Evolutionary conservation across 2,329 filamentous ascomycete species (phyloP).

Genomic region (Fusarium siculi): DNA sequence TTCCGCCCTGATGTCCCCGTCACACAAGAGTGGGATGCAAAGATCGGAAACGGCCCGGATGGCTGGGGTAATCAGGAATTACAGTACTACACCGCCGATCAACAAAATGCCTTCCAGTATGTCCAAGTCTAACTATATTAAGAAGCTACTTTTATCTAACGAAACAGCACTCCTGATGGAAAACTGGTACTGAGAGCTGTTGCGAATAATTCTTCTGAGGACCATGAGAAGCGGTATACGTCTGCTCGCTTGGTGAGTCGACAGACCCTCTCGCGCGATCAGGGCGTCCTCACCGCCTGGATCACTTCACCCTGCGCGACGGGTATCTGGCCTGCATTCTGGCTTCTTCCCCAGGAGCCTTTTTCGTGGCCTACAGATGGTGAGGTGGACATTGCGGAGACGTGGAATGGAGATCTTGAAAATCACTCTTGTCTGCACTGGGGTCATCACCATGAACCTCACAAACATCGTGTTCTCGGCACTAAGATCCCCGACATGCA

Average conservation of each 20-base stretch:
- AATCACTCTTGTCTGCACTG: constrained; percentile 70
- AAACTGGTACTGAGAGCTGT: constrained; percentile 65
- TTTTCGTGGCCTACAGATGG: constrained; percentile 69
- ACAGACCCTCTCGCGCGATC: constrained; percentile 60
- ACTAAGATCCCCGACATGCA: constrained; percentile 62
- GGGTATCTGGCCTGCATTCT: constrained; percentile 71
- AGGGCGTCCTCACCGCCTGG: constrained; percentile 63
- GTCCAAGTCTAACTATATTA: constrained; percentile 15
- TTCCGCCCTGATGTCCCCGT: constrained; percentile 60
- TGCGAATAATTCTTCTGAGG: constrained; percentile 47
- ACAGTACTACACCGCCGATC: constrained; percentile 64
- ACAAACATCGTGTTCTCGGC: constrained; percentile 66
- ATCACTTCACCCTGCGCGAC: constrained; percentile 63
- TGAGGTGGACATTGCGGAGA: constrained; percentile 70
- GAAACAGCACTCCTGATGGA: constrained; percentile 55
- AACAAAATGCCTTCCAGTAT: constrained; percentile 64
- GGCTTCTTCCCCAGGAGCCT: constrained; percentile 67
- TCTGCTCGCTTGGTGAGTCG: constrained; percentile 65
- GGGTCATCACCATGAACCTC: constrained; percentile 64
- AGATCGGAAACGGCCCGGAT: constrained; percentile 64
- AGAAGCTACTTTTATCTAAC: not conserved
- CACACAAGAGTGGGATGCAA: constrained; percentile 62
- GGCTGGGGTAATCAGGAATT: constrained; percentile 72
- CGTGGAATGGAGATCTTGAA: constrained; percentile 67
- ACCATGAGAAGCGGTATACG: constrained; percentile 59